These are phyloP conservation scores for Xylaria cubensis DNA, from an alignment of 495 filamentous ascomycete species.

Conservation along the genomic window DNA sequence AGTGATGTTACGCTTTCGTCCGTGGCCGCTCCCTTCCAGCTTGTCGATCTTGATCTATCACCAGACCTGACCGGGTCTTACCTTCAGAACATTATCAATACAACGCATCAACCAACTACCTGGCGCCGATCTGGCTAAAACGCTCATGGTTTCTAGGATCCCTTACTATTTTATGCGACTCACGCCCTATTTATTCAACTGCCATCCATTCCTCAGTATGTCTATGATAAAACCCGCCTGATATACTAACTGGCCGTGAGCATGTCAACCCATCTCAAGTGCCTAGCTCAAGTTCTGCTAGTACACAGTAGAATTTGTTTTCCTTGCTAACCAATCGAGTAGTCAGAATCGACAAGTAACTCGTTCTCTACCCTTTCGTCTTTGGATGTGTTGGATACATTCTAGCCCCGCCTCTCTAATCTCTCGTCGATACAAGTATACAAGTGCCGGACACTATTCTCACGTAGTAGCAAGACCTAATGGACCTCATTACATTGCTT, in stretches of 20 bases:
- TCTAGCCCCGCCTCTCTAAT: neutral
- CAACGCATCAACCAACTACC: slow-evolving; percentile 7
- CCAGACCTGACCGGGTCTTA: neutral
- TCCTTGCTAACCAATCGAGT: neutral
- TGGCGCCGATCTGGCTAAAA: slow-evolving; percentile 17
- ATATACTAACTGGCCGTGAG: neutral
- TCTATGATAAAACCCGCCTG: neutral
- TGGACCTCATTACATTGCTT: slow-evolving; percentile 46
- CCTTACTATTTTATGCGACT: slow-evolving; percentile 6
- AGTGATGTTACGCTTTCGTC: slow-evolving; percentile 9
- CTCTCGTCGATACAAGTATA: slow-evolving; percentile 18
- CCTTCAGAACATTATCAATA: neutral
- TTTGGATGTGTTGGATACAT: slow-evolving; percentile 4
- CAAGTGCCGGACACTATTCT: slow-evolving; percentile 25
- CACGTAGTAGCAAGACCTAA: slow-evolving; percentile 26
- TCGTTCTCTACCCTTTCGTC: neutral
- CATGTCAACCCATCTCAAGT: neutral
- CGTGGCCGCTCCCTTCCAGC: slow-evolving; percentile 2
- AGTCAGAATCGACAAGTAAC: slow-evolving; percentile 5
- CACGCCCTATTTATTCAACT: slow-evolving; percentile 18
- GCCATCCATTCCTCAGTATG: neutral
- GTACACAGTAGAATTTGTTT: neutral
- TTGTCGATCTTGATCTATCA: slow-evolving; percentile 6
- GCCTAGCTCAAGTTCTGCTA: neutral
- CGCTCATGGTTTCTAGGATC: slow-evolving; percentile 12